These are phyloP conservation scores for Alternaria arbusti DNA, from an alignment of 2,329 filamentous ascomycete genomes.

Conservation along the genomic window DNA sequence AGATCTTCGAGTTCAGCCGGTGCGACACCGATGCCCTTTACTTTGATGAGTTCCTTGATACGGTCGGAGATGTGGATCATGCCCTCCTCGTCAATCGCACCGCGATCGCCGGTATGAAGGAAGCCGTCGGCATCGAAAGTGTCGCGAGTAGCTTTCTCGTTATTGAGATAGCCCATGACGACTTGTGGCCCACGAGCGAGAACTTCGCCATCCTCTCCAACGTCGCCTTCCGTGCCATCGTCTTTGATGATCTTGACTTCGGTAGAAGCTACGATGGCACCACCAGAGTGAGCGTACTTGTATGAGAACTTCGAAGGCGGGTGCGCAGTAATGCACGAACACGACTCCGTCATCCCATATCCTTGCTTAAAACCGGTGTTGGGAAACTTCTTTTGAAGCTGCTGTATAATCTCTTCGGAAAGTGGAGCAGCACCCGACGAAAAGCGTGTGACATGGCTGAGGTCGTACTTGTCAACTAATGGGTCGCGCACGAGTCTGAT, in stretches of 20 bases:
- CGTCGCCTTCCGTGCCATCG: constrained; percentile 60
- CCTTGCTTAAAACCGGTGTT: constrained; percentile 68
- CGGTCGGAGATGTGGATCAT: constrained; percentile 66
- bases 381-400: constrained; percentile 64
- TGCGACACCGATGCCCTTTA: constrained; percentile 68
- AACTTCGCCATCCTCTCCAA: constrained; percentile 61
- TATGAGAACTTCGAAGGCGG: constrained; percentile 63
- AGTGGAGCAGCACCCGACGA: constrained; percentile 67
- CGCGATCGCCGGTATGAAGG: constrained; percentile 66
- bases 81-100: constrained; percentile 61
- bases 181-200: constrained; percentile 57
- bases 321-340: constrained; percentile 67
- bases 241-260: constrained; percentile 66
- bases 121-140: constrained; percentile 59
- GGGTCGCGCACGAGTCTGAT: constrained; percentile 66
- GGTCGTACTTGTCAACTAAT: constrained; percentile 62
- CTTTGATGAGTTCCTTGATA: constrained; percentile 73
- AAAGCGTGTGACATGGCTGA: constrained; percentile 62
- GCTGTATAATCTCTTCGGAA: constrained; percentile 63
- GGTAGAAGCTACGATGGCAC: constrained; percentile 64
- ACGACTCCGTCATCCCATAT: constrained; percentile 73
- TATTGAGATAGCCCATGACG: constrained; percentile 59
- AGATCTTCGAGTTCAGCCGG: constrained; percentile 69
- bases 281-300: constrained; percentile 63
- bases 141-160: constrained; percentile 51